Percentiles rank a stretch among this genome's conserved stretches.
Evolutionary conservation across 495 filamentous ascomycete genomes (phyloP).

Genomic region (Xylaria cubensis): DNA sequence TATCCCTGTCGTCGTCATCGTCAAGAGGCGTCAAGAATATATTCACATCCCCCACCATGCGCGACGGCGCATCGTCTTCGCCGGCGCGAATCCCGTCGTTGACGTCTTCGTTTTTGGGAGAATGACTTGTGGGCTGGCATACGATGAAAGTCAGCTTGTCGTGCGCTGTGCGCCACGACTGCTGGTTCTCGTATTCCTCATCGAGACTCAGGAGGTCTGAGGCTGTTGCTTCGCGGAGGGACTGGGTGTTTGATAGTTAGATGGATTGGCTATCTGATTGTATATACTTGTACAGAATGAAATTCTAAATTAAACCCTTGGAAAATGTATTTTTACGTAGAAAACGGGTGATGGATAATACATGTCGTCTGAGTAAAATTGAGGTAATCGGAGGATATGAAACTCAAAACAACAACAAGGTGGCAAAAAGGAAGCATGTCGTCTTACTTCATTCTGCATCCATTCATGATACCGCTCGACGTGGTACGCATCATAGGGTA

Average conservation of each 20-base stretch:
- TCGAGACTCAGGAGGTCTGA: conserved; percentile 78
- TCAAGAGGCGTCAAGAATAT: conserved; percentile 70
- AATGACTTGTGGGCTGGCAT: conserved; percentile 47
- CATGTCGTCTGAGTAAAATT: neutral
- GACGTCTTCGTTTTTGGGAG: neutral
- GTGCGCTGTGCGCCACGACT: conserved; percentile 74
- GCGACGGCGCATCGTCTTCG: conserved; percentile 56
- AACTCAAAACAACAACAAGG: neutral
- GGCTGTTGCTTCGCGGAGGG: conserved; percentile 81
- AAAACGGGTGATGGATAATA: neutral
- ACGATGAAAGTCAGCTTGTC: conserved; percentile 81
- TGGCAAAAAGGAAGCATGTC: neutral
- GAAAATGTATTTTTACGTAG: neutral
- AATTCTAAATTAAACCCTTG: neutral
- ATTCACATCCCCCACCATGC: conserved; percentile 88
- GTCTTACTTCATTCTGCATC: conserved; percentile 83
- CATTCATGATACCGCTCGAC: conserved; percentile 83
- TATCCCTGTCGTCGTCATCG: conserved; percentile 35
- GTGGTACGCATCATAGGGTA: conserved; percentile 84
- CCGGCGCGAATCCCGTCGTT: conserved; percentile 35
- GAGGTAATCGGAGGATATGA: neutral
- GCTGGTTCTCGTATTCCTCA: conserved; percentile 87
- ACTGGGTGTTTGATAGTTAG: conserved; percentile 50
- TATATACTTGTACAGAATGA: neutral
- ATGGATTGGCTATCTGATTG: neutral